Evolutionary conservation across 2,329 filamentous ascomycete genomes (phyloP), one percentile per base, ranked within the genome.

Genomic region (Colletotrichum karsti): DNA sequence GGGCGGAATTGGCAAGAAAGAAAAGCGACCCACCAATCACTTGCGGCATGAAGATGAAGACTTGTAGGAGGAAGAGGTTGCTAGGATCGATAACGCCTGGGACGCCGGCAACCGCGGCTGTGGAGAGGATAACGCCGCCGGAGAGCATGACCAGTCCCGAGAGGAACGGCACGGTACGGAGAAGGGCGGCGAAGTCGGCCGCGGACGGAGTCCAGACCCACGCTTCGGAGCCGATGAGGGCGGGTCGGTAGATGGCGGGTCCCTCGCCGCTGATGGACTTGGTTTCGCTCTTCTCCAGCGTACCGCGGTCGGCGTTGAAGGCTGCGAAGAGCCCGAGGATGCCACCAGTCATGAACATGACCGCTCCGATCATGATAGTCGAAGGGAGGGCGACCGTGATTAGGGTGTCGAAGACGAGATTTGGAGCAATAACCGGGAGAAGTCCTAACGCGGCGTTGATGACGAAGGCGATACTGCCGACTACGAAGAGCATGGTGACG

Each of bases 261-360:
- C 20, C 15, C 12, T n/a, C 35, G 24, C 35, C n/a, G 7, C 53
- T 42, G 1, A 15, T 6, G 13, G 57, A 61, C 9, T 61, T 54
- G 18, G n/a, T 51, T 4, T 18, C 33, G n/a, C 33, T 42, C 33
- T 24, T 42, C 44, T 61, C 57, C 5, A 61, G 46, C 15, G 46
- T 53, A 4, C 33, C 57, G 4, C 57, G 57, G 24, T 61, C n/a
- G 22, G 57, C 44, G 18, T 61, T 61, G 18, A 61, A 61, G n/a
- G 57, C 57, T 22, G 46, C 57, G 12, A 61, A 42, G n/a, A 54
- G 0, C 5, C 33, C 44, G 5, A 53, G 46, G 6, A 53, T 24
- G 5, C 57, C 57, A 4, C 44, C 44, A 2, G 33, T 33, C 33
- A 33, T 12, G 44, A 61, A 61, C 33, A 61, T 54, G 10, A 12